Evolutionary conservation across 164 flowering plant species (phyloP).

Genomic region (Aristolochia contorta): DNA sequence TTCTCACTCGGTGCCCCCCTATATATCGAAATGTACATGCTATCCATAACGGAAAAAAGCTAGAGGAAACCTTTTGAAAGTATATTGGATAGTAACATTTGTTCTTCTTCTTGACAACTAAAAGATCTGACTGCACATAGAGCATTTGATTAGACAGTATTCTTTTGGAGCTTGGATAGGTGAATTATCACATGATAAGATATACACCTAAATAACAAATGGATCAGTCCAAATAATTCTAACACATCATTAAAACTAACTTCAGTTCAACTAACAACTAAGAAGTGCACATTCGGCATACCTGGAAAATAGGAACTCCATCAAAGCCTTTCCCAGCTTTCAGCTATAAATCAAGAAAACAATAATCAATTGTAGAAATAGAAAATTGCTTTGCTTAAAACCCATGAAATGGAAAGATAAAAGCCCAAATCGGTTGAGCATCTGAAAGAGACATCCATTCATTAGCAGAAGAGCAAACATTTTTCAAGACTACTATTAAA

Average conservation of each 20-base stretch:
- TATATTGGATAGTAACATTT: slow-evolving; percentile 79
- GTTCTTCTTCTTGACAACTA: slow-evolving; percentile 76
- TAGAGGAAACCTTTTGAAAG: slow-evolving; percentile 67
- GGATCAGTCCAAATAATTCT: not conserved
- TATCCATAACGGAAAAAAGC: not conserved
- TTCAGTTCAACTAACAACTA: not conserved
- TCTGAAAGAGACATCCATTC: not conserved
- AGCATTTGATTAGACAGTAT: not conserved
- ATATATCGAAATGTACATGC: too few relatives aligned
- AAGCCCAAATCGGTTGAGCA: not conserved
- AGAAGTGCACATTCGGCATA: slow-evolving; percentile 14
- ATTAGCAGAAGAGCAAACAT: too few relatives aligned
- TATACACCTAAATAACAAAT: not conserved
- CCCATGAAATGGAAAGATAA: not conserved
- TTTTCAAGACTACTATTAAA: too few relatives aligned
- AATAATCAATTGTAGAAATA: not conserved
- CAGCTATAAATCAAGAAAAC: slow-evolving; percentile 36
- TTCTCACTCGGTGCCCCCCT: too few relatives aligned
- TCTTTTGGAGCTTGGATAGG: not conserved
- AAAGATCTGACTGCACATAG: slow-evolving; percentile 70
- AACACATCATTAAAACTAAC: not conserved
- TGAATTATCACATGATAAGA: not conserved
- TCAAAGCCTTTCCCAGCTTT: slow-evolving; percentile 78
- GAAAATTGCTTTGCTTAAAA: too few relatives aligned
- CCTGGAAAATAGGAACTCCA: slow-evolving; percentile 98